A percentile compares a stretch with the other conserved stretches of the same genome.
phyloP scores from a whole-genome alignment of 331 rosid species.

The Telfairia occidentalis region DNA sequence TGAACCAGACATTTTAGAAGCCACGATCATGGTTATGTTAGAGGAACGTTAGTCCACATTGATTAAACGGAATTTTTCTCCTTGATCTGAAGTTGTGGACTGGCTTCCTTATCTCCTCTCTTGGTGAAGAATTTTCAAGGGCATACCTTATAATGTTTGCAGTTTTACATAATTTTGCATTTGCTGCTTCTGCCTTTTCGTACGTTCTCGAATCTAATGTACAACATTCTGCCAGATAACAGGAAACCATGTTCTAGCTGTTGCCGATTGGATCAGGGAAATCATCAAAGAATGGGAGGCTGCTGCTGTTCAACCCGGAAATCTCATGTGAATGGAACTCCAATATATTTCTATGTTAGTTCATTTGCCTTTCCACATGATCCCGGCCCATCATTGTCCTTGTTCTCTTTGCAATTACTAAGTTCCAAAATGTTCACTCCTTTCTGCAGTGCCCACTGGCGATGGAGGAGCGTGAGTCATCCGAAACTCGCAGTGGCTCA shows the following conservation, averaged over 20 bases:
- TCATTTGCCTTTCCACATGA: conserved; percentile 13
- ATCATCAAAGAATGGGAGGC: conserved; percentile 57
- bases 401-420: conserved; percentile 6
- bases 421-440: background rate
- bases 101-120: background rate
- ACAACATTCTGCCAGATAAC: conserved; percentile 14
- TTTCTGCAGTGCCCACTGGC: conserved; percentile 53
- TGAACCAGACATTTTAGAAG: background rate
- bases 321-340: conserved; percentile 60
- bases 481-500: conserved; percentile 29
- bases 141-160: background rate
- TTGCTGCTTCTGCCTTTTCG: background rate
- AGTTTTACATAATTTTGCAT: background rate
- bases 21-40: background rate
- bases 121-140: background rate
- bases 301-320: conserved; percentile 86
- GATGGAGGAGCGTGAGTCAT: conserved; percentile 47
- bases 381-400: background rate
- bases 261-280: conserved; percentile 20
- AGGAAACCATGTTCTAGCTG: conserved; percentile 30
- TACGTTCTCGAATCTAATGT: background rate
- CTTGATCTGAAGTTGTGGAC: background rate
- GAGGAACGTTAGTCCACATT: background rate
- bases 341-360: conserved; percentile 71
- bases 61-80: background rate